Evolutionary conservation across 352 stramenopile genomes (phyloP).

Genomic region (Pythium biforme): DNA sequence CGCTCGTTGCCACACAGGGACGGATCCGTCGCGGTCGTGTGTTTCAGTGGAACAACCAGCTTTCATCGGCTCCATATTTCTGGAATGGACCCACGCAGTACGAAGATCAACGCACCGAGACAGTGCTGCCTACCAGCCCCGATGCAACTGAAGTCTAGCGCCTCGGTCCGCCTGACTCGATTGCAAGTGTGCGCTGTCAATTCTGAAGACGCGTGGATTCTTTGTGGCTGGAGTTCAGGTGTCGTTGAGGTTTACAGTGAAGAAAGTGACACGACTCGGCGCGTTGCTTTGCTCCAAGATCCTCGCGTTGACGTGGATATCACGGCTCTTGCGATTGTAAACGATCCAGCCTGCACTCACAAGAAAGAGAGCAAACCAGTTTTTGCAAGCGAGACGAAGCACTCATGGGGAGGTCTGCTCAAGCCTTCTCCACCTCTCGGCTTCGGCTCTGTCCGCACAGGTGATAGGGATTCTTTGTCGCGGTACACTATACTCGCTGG

Average conservation of each 20-base stretch:
- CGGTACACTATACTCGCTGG: constrained; percentile 12
- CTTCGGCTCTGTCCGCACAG: background rate
- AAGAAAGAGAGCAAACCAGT: background rate
- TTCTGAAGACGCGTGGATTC: constrained; percentile 28
- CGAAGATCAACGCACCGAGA: constrained; percentile 20
- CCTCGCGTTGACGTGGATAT: constrained; percentile 39
- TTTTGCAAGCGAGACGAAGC: background rate
- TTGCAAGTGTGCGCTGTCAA: background rate
- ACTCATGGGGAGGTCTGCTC: constrained; percentile 18
- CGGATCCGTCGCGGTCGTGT: constrained; percentile 23
- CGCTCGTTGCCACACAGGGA: constrained; percentile 22
- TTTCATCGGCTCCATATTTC: constrained; percentile 11
- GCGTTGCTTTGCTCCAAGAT: constrained; percentile 47
- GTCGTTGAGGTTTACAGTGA: constrained; percentile 42
- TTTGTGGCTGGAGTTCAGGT: constrained; percentile 53
- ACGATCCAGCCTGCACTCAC: background rate
- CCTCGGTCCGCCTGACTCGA: constrained; percentile 1
- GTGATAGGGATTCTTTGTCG: background rate
- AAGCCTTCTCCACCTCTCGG: background rate
- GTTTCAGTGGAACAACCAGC: constrained; percentile 17
- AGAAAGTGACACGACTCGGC: constrained; percentile 13
- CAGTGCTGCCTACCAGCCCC: background rate
- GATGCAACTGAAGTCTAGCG: background rate
- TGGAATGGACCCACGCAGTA: background rate
- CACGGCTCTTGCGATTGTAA: constrained; percentile 29